These are phyloP conservation scores for Russula earlei DNA, from an alignment of 768 basidiomycete genomes.

Conservation along the genomic window DNA sequence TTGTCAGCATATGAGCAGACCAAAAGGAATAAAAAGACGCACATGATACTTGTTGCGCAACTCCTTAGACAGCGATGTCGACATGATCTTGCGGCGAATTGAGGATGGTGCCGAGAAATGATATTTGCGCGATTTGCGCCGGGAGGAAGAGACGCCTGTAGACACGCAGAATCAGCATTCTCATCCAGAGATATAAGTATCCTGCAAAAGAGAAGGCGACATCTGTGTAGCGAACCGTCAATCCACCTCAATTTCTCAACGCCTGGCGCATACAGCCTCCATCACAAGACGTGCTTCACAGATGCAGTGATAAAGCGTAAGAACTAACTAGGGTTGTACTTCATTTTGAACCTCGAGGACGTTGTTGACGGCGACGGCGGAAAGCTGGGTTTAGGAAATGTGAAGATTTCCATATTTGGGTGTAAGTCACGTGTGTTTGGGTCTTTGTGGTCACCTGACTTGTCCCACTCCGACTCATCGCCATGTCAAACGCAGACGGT, in stretches of 20 bases:
- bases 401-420: conserved; percentile 13
- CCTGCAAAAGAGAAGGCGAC: neutral
- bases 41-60: conserved; percentile 89
- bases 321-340: conserved; percentile 74
- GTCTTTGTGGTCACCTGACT: neutral
- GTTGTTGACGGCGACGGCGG: conserved; percentile 42
- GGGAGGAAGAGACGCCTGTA: conserved; percentile 80
- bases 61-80: conserved; percentile 90
- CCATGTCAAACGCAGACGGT: conserved; percentile 27
- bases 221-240: conserved; percentile 36
- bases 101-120: conserved; percentile 96
- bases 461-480: conserved; percentile 25
- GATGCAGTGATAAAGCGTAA: conserved; percentile 21
- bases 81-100: conserved; percentile 96
- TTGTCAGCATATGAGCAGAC: neutral
- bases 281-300: conserved; percentile 18
- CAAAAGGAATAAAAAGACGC: conserved; percentile 7
- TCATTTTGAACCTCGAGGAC: conserved; percentile 58
- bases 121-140: conserved; percentile 97
- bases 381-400: conserved; percentile 17
- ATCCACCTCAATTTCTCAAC: conserved; percentile 34
- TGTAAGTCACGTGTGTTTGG: conserved; percentile 9
- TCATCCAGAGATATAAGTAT: conserved; percentile 21
- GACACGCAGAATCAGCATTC: conserved; percentile 25
- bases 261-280: conserved; percentile 21